A percentile compares a stretch with the other conserved stretches of the same genome.
Conservation (phyloP, 192 early-diverging fungal genomes). For the Coemansia sp. region DNA sequence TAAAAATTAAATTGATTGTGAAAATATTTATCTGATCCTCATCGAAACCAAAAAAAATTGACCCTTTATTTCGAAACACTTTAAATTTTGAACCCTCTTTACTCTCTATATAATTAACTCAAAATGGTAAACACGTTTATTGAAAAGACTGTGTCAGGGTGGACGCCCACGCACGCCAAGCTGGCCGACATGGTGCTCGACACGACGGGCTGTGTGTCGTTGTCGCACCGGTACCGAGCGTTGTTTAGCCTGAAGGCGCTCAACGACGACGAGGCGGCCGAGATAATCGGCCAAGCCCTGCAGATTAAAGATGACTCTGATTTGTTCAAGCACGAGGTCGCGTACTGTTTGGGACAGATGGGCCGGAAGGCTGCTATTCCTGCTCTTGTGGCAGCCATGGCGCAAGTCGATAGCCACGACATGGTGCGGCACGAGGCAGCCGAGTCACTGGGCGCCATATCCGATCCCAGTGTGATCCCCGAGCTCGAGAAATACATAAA, state of each 20-base stretch:
- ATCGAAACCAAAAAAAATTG: not conserved
- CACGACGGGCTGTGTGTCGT: constrained; percentile 59
- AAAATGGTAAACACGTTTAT: constrained; percentile 55
- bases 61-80: not conserved
- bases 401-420: constrained; percentile 67
- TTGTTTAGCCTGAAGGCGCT: constrained; percentile 90
- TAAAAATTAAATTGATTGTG: not conserved
- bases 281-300: constrained; percentile 76
- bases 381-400: constrained; percentile 66
- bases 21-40: constrained; percentile 1
- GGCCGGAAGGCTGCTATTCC: constrained; percentile 75
- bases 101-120: not conserved
- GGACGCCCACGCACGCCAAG: constrained; percentile 60
- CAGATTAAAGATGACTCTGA: constrained; percentile 79
- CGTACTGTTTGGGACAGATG: constrained; percentile 97
- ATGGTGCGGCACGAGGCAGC: constrained; percentile 99
- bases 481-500: constrained; percentile 75
- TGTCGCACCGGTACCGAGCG: constrained; percentile 87
- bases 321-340: constrained; percentile 92
- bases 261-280: constrained; percentile 67
- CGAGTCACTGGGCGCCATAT: constrained; percentile 94
- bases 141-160: constrained; percentile 26
- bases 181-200: constrained; percentile 66
- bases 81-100: constrained; percentile 3
- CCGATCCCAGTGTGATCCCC: constrained; percentile 62